Evolutionary conservation across 306 rosid species (phyloP).

Genomic region (Trifolium dubium): DNA sequence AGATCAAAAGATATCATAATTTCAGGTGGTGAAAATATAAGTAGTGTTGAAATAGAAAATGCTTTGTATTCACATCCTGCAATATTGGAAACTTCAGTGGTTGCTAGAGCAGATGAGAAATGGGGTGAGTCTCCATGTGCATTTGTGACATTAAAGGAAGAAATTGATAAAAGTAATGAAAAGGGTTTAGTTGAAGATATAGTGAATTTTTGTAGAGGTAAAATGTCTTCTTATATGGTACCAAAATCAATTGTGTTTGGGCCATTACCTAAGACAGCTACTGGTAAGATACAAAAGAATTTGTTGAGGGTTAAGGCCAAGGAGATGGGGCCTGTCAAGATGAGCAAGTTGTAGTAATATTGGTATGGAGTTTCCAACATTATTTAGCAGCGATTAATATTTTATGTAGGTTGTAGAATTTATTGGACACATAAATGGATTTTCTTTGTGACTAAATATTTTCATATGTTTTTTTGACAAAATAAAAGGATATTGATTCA

Average conservation of each 20-base stretch:
- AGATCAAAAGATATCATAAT: background rate
- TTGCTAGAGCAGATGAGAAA: background rate
- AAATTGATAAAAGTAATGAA: background rate
- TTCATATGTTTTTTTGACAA: no score
- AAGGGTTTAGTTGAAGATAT: background rate
- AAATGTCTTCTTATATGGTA: background rate
- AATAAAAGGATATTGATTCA: no score
- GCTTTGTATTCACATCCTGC: background rate
- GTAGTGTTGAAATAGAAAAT: background rate
- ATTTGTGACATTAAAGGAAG: background rate
- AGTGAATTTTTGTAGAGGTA: background rate
- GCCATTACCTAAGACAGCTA: slow-evolving; percentile 3
- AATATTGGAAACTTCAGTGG: background rate
- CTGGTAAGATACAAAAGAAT: slow-evolving; percentile 7
- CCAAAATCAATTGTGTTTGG: slow-evolving; percentile 6
- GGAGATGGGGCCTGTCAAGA: background rate
- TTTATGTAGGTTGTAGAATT: no score
- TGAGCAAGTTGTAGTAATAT: background rate
- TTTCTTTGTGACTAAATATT: no score
- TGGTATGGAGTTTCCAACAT: no score
- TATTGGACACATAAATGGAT: no score
- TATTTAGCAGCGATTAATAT: no score
- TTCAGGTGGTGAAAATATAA: slow-evolving; percentile 1
- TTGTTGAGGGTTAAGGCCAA: background rate
- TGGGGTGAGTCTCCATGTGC: slow-evolving; percentile 14